Conservation (phyloP, 2,329 filamentous ascomycete species). For the Podosphaera leucotricha region DNA sequence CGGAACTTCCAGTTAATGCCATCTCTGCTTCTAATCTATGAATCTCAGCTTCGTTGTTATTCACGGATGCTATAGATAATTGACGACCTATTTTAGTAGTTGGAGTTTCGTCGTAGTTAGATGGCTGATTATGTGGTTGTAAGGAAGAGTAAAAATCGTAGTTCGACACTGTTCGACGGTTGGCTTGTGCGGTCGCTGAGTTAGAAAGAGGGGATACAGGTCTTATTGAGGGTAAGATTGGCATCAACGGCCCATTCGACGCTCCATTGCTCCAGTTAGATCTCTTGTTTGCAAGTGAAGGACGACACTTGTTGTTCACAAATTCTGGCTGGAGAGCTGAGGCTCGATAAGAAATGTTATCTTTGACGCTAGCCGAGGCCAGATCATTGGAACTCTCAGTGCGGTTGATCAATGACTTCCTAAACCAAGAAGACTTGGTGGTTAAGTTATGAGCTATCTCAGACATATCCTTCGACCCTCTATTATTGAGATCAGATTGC, state of each 20-base stretch:
- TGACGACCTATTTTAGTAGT: slow-evolving; percentile 88
- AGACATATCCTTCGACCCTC: slow-evolving; percentile 38
- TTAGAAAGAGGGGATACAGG: slow-evolving; percentile 95
- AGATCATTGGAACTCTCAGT: slow-evolving; percentile 45
- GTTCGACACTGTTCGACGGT: slow-evolving; percentile 33
- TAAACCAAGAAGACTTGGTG: slow-evolving; percentile 88
- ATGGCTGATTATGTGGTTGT: slow-evolving; percentile 15
- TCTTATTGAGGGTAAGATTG: slow-evolving; percentile 79
- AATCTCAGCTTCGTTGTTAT: slow-evolving; percentile 76
- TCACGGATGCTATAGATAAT: slow-evolving; percentile 73
- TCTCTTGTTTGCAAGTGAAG: slow-evolving; percentile 44
- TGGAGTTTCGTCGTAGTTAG: slow-evolving; percentile 34
- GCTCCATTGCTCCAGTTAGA: slow-evolving; percentile 80
- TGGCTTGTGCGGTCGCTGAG: slow-evolving; percentile 72
- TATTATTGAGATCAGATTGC: slow-evolving; percentile 56
- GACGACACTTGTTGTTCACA: slow-evolving; percentile 20
- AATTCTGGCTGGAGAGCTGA: slow-evolving; percentile 21
- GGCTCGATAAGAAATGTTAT: slow-evolving; percentile 22
- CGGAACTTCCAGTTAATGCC: slow-evolving; percentile 61
- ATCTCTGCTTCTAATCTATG: slow-evolving; percentile 82
- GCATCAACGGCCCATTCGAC: slow-evolving; percentile 69
- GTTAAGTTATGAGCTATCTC: slow-evolving; percentile 33
- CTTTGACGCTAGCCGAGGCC: slow-evolving; percentile 23
- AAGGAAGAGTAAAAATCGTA: slow-evolving; percentile 22
- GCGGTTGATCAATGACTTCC: slow-evolving; percentile 73